Conservation (phyloP, 768 basidiomycete genomes). For the Suillus fuscotomentosus region DNA sequence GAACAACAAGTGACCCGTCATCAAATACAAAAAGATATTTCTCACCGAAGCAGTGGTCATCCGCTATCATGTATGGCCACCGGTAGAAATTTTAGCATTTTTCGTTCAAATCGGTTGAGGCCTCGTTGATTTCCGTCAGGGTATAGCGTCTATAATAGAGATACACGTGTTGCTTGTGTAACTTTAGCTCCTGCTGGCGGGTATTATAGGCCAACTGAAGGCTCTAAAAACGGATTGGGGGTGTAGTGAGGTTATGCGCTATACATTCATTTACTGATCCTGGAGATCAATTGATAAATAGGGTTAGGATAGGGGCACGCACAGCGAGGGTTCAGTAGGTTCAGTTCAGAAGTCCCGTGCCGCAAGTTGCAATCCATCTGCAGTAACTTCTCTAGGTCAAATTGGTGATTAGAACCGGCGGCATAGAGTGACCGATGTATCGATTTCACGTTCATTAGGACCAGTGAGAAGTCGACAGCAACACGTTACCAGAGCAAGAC, state of each 20-base stretch:
- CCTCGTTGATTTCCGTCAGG: neutral
- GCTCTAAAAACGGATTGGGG: neutral
- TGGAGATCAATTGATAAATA: neutral
- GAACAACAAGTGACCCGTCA: neutral
- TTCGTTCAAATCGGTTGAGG: neutral
- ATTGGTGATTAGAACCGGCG: neutral
- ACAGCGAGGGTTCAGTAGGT: neutral
- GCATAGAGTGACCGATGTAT: neutral
- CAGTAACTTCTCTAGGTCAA: neutral
- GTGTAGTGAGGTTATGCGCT: neutral
- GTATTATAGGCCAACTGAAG: neutral
- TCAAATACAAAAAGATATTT: neutral
- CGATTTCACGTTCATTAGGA: neutral
- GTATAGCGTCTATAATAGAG: neutral
- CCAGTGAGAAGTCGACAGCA: neutral
- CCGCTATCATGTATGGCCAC: neutral
- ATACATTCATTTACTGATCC: neutral
- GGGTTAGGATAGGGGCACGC: neutral
- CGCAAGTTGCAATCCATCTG: neutral
- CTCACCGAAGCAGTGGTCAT: neutral
- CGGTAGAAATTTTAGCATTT: neutral
- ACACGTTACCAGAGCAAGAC: neutral
- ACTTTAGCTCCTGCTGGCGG: neutral
- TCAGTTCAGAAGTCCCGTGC: neutral
- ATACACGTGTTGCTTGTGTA: neutral